Percentiles rank a stretch among this genome's conserved stretches.
These are phyloP conservation scores for Cladosporium halotolerans DNA, from an alignment of 2,329 filamentous ascomycete genomes.

Conservation along the genomic window DNA sequence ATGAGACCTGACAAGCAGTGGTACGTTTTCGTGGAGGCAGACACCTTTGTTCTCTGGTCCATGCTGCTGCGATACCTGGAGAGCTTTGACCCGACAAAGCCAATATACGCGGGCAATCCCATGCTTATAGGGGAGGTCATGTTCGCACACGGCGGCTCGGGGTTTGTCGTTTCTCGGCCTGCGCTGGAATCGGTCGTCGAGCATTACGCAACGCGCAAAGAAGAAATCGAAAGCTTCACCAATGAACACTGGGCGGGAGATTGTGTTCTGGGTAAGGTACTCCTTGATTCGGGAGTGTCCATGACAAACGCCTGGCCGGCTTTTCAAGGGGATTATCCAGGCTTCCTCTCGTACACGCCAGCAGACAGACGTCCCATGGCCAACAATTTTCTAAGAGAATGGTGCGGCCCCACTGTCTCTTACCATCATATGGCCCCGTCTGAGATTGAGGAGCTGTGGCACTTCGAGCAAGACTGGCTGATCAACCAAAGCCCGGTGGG, in stretches of 20 bases:
- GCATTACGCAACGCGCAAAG: slow-evolving; percentile 35
- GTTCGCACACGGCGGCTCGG: slow-evolving; percentile 50
- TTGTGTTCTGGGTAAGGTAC: slow-evolving; percentile 15
- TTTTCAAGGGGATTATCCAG: slow-evolving; percentile 14
- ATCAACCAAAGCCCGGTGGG: too few relatives aligned
- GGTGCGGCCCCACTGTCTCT: slow-evolving; percentile 17
- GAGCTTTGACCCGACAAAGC: slow-evolving; percentile 42
- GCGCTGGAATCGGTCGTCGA: slow-evolving; percentile 42
- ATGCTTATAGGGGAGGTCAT: slow-evolving; percentile 45
- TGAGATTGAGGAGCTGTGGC: slow-evolving; percentile 14
- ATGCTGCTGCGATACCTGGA: slow-evolving; percentile 49
- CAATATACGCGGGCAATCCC: slow-evolving; percentile 49
- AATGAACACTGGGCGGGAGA: slow-evolving; percentile 19
- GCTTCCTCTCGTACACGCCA: not conserved
- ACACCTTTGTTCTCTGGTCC: slow-evolving; percentile 51
- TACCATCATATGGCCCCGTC: slow-evolving; percentile 18
- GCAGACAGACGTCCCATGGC: slow-evolving; percentile 1
- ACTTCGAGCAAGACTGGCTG: slow-evolving; percentile 18
- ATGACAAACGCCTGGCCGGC: slow-evolving; percentile 17
- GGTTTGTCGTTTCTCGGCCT: slow-evolving; percentile 46
- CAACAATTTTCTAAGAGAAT: too few relatives aligned
- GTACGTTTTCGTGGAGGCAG: slow-evolving; percentile 55
- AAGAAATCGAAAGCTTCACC: slow-evolving; percentile 30
- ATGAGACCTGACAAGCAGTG: slow-evolving; percentile 46
- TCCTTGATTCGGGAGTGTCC: slow-evolving; percentile 12